Base-by-base conservation (phyloP, 2,329 filamentous ascomycete species). In the Penicillium aurantiogriseum region DNA sequence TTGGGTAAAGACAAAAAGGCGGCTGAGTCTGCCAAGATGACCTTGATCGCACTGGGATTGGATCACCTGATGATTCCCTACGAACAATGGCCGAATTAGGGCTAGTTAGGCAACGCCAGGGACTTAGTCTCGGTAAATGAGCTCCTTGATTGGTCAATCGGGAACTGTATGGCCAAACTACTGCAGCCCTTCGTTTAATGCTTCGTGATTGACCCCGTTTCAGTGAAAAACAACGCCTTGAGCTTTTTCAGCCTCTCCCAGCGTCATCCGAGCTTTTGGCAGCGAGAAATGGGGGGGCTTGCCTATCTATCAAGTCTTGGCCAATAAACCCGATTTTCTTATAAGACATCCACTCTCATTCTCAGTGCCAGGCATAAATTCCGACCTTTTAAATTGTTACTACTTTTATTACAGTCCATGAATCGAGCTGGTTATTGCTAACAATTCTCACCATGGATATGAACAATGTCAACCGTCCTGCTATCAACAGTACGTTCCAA, bases 401-500 rank as follows among this genome's bases (percentile, higher is more conserved):
- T 13, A 10, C 21, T 46, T 35, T 5, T 9, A 27, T 35, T 33
- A 17, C 19, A 35, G 11, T 38, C 13, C 10, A 43, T 36, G 21
- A 9, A 47, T 23, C 5, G 17, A 38, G 27, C 17, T 29, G 2
- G 4, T 33, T 46, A 23, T 27, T 36, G 15, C 23, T 50, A 27
- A 38, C 4, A n/a, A 17, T 13, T 35, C 31, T 21, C 40, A 33
- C 33, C 6, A 58, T 56, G 58, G 43, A 58, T 36, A 29, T 35
- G 29, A 40, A 60, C 10, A 27, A 48, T 19, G 5, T 38, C 10
- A 27, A 36, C 17, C 44, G 17, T 19, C 60, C 60, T 19, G 51
- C 60, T 21, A 60, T 62, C 21, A 62, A 55, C 40, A 42, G 60
- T 62, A 44, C 51, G 54, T 46, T 6, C 5, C 9, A 9, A 2